Conservation (phyloP, 2,329 filamentous ascomycete species). For the Talaromyces sp. region DNA sequence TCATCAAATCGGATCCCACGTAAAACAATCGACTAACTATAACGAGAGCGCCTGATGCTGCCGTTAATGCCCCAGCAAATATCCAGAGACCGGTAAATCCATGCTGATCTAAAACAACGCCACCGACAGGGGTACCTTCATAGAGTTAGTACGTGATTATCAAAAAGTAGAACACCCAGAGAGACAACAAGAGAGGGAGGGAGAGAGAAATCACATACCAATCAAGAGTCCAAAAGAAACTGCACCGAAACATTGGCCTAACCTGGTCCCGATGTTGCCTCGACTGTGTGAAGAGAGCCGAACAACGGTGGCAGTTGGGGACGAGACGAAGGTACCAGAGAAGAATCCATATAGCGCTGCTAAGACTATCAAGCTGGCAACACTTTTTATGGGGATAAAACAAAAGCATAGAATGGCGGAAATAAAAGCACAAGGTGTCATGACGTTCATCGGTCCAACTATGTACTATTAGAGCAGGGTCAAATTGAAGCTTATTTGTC, state of each 20-base stretch:
- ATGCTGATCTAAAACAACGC: constrained; percentile 6
- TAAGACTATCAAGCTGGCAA: not conserved
- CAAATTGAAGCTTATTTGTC: not conserved
- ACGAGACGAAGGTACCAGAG: not conserved
- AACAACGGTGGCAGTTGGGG: not conserved
- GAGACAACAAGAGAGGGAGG: not conserved
- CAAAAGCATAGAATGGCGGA: constrained; percentile 3
- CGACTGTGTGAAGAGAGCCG: not conserved
- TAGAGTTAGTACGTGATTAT: not conserved
- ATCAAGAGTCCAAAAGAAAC: constrained; percentile 7
- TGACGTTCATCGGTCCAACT: not conserved
- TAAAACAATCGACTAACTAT: constrained; percentile 4
- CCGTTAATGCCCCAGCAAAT: constrained; percentile 4
- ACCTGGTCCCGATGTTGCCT: constrained; percentile 1
- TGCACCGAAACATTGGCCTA: constrained; percentile 7
- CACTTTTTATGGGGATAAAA: not conserved
- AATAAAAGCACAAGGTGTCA: not conserved
- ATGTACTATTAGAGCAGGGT: not conserved
- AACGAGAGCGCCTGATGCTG: not conserved
- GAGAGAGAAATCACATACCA: not conserved
- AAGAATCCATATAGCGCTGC: constrained; percentile 3
- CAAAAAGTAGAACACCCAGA: not conserved
- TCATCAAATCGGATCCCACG: not conserved
- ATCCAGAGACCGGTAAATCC: constrained; percentile 2
- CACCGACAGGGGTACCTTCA: constrained; percentile 8